Conservation (phyloP, 441 rosid species). For the Syzygium syzygioides region DNA sequence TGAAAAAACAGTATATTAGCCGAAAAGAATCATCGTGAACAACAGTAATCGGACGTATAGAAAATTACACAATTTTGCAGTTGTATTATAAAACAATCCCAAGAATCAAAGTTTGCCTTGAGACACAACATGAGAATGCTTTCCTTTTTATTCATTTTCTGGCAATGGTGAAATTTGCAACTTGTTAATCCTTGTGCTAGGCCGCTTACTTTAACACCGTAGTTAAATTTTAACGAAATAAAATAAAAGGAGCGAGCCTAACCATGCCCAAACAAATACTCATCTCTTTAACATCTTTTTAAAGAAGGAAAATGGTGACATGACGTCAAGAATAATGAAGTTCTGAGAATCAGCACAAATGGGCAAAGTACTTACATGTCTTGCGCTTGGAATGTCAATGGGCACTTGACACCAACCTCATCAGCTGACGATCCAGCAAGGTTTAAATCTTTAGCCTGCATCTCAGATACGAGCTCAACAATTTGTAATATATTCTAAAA, state of each 20-base stretch:
- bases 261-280: not conserved
- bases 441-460: conserved; percentile 83
- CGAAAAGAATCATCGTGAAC: not conserved
- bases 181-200: not conserved
- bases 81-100: not conserved
- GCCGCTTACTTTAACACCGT: not conserved
- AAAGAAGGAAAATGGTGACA: not conserved
- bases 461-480: not conserved
- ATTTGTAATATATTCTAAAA: not conserved
- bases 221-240: not conserved
- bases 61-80: not conserved
- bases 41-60: not conserved
- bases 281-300: not conserved
- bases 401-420: conserved; percentile 44
- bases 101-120: not conserved
- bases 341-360: not conserved
- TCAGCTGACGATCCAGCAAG: conserved; percentile 66
- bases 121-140: not conserved
- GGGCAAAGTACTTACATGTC: conserved; percentile 56
- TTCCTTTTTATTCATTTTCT: not conserved
- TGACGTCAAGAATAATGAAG: not conserved
- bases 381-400: conserved; percentile 51
- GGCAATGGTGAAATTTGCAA: not conserved
- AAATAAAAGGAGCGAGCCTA: not conserved
- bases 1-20: not conserved